These are phyloP conservation scores for Galeopsis tetrahit DNA, from an alignment of 257 asterid species.

Conservation along the genomic window DNA sequence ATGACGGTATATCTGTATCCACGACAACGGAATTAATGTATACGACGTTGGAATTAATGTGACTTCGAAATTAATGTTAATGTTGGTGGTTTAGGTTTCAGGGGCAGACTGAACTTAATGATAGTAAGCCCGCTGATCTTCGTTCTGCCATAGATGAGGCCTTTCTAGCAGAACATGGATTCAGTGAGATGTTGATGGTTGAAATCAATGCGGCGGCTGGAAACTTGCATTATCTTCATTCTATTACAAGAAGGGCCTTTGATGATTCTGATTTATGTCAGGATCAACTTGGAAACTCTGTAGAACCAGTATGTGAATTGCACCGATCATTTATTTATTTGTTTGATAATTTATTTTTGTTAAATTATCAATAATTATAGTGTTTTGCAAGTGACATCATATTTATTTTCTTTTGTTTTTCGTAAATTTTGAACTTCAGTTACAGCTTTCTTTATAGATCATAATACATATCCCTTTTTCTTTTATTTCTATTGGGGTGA, in stretches of 20 bases:
- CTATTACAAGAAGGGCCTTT: slow-evolving; percentile 68
- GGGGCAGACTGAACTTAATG: slow-evolving; percentile 88
- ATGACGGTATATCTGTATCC: neutral
- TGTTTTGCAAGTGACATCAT: slow-evolving; percentile 14
- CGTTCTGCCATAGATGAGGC: slow-evolving; percentile 98
- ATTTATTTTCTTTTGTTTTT: slow-evolving; percentile 26
- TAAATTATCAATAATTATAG: neutral
- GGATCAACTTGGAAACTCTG: slow-evolving; percentile 59
- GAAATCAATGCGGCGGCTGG: slow-evolving; percentile 96
- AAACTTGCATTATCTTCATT: slow-evolving; percentile 66
- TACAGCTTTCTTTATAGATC: slow-evolving; percentile 21
- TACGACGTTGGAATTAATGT: slow-evolving; percentile 6
- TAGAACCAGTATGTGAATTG: slow-evolving; percentile 54
- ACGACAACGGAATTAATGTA: neutral
- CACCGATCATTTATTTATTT: neutral
- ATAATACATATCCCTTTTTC: slow-evolving; percentile 15
- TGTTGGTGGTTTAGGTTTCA: slow-evolving; percentile 72
- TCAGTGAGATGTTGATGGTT: slow-evolving; percentile 89
- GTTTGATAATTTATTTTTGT: slow-evolving; percentile 11
- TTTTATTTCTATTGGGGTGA: slow-evolving; percentile 4
- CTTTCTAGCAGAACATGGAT: slow-evolving; percentile 85
- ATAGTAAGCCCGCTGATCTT: slow-evolving; percentile 74
- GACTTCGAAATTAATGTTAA: slow-evolving; percentile 36
- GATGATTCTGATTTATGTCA: slow-evolving; percentile 67
- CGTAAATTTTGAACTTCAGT: slow-evolving; percentile 19